Evolutionary conservation across 2,329 filamentous ascomycete genomes (phyloP).

Genomic region (Calonectria honghensis): DNA sequence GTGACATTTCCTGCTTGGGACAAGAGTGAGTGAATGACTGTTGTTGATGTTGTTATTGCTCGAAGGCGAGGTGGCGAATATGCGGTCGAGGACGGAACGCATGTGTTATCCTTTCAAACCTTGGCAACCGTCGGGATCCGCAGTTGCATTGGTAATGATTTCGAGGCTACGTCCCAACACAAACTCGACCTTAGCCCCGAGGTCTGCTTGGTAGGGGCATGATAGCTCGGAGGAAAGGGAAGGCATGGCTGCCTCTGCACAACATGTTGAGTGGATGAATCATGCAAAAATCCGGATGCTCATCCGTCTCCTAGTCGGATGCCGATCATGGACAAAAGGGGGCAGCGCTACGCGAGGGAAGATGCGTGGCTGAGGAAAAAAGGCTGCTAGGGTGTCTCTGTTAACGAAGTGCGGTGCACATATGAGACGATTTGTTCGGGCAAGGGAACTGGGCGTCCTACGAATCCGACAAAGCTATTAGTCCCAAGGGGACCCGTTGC

Average conservation of each 20-base stretch:
- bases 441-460: constrained; percentile 31
- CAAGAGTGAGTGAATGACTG: not conserved
- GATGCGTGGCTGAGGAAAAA: constrained; percentile 40
- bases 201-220: constrained; percentile 3
- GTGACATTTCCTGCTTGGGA: constrained; percentile 17
- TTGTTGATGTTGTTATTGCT: not conserved
- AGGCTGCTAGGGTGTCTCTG: constrained; percentile 34
- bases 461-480: constrained; percentile 34
- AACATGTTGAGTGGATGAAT: constrained; percentile 36
- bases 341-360: constrained; percentile 29
- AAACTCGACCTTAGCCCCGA: constrained; percentile 8
- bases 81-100: constrained; percentile 7
- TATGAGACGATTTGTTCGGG: constrained; percentile 32
- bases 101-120: constrained; percentile 4
- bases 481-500: constrained; percentile 16
- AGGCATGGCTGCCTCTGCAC: constrained; percentile 21
- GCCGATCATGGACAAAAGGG: constrained; percentile 39
- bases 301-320: constrained; percentile 30
- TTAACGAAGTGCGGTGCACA: constrained; percentile 32
- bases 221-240: constrained; percentile 19
- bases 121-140: constrained; percentile 25
- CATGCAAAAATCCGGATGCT: constrained; percentile 32
- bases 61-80: constrained; percentile 10
- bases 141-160: constrained; percentile 25
- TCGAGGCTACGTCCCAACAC: constrained; percentile 5